These are phyloP conservation scores for Kodamaea sp. DNA, from an alignment of 1,139 yeast species.

Conservation along the genomic window DNA sequence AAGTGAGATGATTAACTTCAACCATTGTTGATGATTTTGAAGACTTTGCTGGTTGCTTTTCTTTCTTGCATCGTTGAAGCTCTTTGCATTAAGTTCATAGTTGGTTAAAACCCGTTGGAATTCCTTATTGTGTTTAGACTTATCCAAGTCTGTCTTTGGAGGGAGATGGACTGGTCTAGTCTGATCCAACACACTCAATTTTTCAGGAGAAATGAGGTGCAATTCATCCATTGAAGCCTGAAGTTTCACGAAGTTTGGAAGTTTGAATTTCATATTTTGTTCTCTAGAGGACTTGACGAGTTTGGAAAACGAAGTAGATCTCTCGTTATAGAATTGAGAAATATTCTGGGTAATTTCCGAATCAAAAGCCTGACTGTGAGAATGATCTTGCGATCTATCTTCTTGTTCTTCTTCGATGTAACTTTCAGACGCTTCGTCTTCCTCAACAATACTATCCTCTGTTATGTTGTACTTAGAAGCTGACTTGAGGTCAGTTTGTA, in stretches of 20 bases:
- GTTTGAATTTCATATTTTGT: conserved; percentile 35
- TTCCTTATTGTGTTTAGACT: conserved; percentile 41
- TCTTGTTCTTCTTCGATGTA: neutral
- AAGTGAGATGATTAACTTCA: conserved; percentile 18
- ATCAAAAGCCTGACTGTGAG: conserved; percentile 23
- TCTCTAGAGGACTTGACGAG: conserved; percentile 35
- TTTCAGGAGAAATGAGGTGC: conserved; percentile 43
- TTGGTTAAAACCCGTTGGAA: conserved; percentile 35
- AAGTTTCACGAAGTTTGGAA: conserved; percentile 42
- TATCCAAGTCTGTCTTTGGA: conserved; percentile 40
- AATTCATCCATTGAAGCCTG: conserved; percentile 48
- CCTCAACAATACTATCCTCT: conserved; percentile 22
- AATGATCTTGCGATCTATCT: neutral
- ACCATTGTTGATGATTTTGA: conserved; percentile 32
- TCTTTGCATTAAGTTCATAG: conserved; percentile 30
- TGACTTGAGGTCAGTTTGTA: conserved; percentile 8
- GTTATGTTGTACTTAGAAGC: conserved; percentile 11
- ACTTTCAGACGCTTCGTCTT: conserved; percentile 15
- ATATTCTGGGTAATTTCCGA: conserved; percentile 38
- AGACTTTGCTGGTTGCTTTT: conserved; percentile 19
- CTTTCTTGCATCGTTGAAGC: conserved; percentile 22
- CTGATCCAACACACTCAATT: conserved; percentile 41
- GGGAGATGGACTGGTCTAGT: conserved; percentile 50
- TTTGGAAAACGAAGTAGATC: conserved; percentile 38
- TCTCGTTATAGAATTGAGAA: conserved; percentile 38